These are phyloP conservation scores for Scytalidium sp. DNA, from an alignment of 2,329 filamentous ascomycete genomes.

Conservation along the genomic window DNA sequence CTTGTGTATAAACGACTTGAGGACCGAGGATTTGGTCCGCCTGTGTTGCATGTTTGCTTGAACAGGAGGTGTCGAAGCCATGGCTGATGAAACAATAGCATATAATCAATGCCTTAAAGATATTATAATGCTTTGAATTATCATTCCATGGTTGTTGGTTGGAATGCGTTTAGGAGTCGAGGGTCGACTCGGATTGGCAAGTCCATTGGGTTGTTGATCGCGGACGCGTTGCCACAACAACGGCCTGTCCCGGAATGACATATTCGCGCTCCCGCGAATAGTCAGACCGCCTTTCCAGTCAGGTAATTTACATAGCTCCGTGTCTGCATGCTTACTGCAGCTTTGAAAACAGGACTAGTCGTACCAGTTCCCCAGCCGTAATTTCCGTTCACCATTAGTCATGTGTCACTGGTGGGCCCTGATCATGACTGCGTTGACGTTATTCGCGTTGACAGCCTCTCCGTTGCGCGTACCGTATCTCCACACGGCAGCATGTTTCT, in stretches of 20 bases:
- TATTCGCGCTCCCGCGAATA: not conserved
- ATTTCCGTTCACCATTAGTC: not conserved
- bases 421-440: not conserved
- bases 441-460: not conserved
- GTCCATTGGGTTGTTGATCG: not conserved
- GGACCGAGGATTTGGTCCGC: conserved; percentile 28
- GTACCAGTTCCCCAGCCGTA: not conserved
- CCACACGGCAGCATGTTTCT: not conserved
- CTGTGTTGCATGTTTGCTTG: conserved; percentile 22
- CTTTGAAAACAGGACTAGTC: not conserved
- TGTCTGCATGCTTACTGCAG: not conserved
- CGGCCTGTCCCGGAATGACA: not conserved
- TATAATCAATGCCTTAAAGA: not conserved
- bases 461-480: not conserved
- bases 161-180: not conserved
- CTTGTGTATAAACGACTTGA: conserved; percentile 30
- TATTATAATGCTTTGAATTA: not conserved
- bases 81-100: conserved; percentile 18
- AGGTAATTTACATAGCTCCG: not conserved
- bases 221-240: not conserved
- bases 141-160: not conserved
- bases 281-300: not conserved
- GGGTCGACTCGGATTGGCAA: not conserved
- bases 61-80: conserved; percentile 23
- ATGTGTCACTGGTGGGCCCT: not conserved